Evolutionary conservation across 2,329 filamentous ascomycete genomes (phyloP).

Genomic region (Fusarium duplospermum): DNA sequence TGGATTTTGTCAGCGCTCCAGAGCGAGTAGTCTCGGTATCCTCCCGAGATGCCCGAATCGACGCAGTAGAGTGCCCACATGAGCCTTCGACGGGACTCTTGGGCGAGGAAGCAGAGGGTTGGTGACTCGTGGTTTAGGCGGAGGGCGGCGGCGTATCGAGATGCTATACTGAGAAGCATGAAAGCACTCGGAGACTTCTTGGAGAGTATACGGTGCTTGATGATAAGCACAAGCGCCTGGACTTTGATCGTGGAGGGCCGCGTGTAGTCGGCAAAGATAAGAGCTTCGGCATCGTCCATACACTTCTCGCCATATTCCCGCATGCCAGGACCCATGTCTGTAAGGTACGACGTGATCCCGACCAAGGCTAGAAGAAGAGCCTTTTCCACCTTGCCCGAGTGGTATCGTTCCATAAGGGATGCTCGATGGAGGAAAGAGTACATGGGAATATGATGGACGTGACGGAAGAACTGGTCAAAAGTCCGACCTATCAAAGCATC

Average conservation of each 20-base stretch:
- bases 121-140: constrained; percentile 57
- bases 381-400: constrained; percentile 66
- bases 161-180: constrained; percentile 57
- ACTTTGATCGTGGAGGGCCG: constrained; percentile 68
- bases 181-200: constrained; percentile 59
- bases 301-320: constrained; percentile 65
- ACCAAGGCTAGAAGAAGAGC: constrained; percentile 65
- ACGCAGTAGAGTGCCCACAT: constrained; percentile 60
- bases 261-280: constrained; percentile 65
- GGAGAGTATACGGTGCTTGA: constrained; percentile 58
- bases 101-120: constrained; percentile 53
- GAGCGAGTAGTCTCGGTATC: constrained; percentile 58
- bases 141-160: constrained; percentile 56
- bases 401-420: constrained; percentile 69
- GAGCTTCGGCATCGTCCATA: constrained; percentile 64
- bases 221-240: constrained; percentile 58
- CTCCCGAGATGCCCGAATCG: constrained; percentile 56
- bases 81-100: constrained; percentile 56
- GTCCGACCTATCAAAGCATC: constrained; percentile 63
- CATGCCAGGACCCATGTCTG: constrained; percentile 64
- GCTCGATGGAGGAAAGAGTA: constrained; percentile 70
- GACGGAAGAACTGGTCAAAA: constrained; percentile 68
- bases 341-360: constrained; percentile 67
- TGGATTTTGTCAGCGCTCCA: constrained; percentile 56
- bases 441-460: constrained; percentile 69